phyloP scores from a whole-genome alignment of 345 rosid genomes.

The Hibiscus syriacus region DNA sequence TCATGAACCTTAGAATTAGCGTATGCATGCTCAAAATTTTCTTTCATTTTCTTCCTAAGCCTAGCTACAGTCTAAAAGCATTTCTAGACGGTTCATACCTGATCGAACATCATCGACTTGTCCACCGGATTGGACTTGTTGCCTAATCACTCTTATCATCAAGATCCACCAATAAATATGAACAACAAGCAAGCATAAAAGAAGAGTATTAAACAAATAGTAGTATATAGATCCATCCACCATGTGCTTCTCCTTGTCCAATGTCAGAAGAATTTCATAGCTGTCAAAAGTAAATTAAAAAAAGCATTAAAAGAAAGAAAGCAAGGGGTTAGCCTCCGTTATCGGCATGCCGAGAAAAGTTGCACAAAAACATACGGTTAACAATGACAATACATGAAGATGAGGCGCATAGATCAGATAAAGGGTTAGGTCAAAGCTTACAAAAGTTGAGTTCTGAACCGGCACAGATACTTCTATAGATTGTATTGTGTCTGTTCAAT shows the following conservation, averaged over 20 bases:
- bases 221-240: constrained; percentile 47
- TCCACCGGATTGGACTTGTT: constrained; percentile 54
- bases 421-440: neutral
- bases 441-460: neutral
- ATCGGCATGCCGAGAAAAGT: neutral
- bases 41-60: neutral
- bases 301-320: neutral
- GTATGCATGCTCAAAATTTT: neutral
- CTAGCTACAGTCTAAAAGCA: neutral
- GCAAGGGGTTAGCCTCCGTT: neutral
- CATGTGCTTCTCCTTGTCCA: constrained; percentile 42
- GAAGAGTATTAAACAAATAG: constrained; percentile 73
- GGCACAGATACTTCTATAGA: neutral
- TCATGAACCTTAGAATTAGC: neutral
- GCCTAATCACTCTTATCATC: constrained; percentile 50
- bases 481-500: neutral
- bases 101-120: constrained; percentile 27
- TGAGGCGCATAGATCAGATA: neutral
- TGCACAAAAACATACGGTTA: neutral
- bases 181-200: constrained; percentile 55
- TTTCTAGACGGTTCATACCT: constrained; percentile 10
- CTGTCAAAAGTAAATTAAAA: constrained; percentile 31
- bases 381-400: neutral
- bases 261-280: constrained; percentile 50
- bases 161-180: constrained; percentile 75